Evolutionary conservation across 192 early-diverging fungal species (phyloP), one percentile per base, ranked within the genome.

Genomic region (Geosiphon pyriformis): DNA sequence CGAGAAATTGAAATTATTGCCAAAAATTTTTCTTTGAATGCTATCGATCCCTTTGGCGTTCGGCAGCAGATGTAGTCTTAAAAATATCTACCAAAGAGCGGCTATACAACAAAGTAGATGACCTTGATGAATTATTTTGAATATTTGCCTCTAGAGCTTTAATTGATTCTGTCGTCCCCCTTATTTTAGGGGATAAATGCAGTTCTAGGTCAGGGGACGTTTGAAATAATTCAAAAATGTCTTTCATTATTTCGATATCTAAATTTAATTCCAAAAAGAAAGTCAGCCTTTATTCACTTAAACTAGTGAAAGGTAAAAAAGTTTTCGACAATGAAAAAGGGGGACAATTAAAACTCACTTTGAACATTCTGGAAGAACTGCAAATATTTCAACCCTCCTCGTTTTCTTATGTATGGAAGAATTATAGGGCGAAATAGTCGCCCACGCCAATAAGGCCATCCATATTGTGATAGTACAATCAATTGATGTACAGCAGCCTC

Each of bases 401-500:
- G 25, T 31, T 50, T 22, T 63, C 23, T 63, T 34, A 63, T 63
- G 26, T 11, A 3, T 8, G 61, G 48, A 4, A 63, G n/a, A n/a
- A 63, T 31, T 18, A 51, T 12, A 7, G 12, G 61, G 1, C 48
- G 42, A 32, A 63, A 63, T n/a, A 63, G 4, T 30, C 61, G 42
- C 47, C 50, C 61, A 1, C 29, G 42, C 61, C 61, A 63, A 49
- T 51, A 63, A 29, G 61, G 61, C 61, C 61, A 63, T 31, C 61
- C 61, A 22, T 30, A 17, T 50, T 47, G 48, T 25, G 30, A 30
- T 18, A 63, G 32, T 15, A 47, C 47, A 29, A 63, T 33, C 30
- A 50, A 34, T 22, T n/a, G n/a, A n/a, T n/a, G n/a, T n/a, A n/a
- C n/a, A n/a, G n/a, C n/a, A n/a, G n/a, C n/a, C n/a, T n/a, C n/a